A percentile compares a stretch with the other conserved stretches of the same genome.
These are phyloP conservation scores for Physcomitrellopsis africana DNA, from an alignment of 225 moss, liverwort and hornwort species.

Conservation along the genomic window DNA sequence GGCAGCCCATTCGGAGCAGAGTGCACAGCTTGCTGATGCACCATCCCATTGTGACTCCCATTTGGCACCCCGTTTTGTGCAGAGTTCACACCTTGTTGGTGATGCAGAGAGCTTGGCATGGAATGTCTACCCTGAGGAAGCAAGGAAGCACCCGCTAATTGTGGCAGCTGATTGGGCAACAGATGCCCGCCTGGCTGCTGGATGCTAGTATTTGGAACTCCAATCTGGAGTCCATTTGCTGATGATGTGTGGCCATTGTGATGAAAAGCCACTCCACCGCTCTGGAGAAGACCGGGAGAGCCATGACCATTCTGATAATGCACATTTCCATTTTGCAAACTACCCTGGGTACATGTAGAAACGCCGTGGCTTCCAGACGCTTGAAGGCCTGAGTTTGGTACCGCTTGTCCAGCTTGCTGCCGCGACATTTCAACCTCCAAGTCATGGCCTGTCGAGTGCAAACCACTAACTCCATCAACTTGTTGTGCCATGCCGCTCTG, in stretches of 20 bases:
- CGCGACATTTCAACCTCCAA: constrained; percentile 33
- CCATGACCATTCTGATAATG: constrained; percentile 41
- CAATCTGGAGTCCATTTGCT: constrained; percentile 32
- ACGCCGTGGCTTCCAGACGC: constrained; percentile 22
- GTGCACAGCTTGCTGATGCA: constrained; percentile 45
- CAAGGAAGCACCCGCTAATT: constrained; percentile 28
- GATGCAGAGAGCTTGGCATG: constrained; percentile 44
- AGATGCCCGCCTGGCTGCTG: constrained; percentile 42
- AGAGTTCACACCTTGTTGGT: constrained; percentile 42
- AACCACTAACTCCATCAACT: constrained; percentile 28
- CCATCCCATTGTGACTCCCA: constrained; percentile 33
- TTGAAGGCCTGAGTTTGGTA: constrained; percentile 14
- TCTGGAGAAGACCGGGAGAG: constrained; percentile 34
- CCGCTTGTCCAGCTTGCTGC: constrained; percentile 31
- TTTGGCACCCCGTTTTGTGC: constrained; percentile 37
- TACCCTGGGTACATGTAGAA: constrained; percentile 24
- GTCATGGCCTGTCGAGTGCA: constrained; percentile 38
- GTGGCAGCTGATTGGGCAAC: constrained; percentile 24
- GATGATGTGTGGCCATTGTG: constrained; percentile 34
- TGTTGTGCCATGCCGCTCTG: constrained; percentile 47
- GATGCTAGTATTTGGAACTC: constrained; percentile 38
- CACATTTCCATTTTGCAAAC: constrained; percentile 36
- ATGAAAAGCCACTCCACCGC: constrained; percentile 34
- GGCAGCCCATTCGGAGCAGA: not conserved
- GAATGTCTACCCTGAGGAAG: constrained; percentile 40